phyloP scores from a whole-genome alignment of 192 early-diverging fungal species.

The Gorgonomyces haynaldii region DNA sequence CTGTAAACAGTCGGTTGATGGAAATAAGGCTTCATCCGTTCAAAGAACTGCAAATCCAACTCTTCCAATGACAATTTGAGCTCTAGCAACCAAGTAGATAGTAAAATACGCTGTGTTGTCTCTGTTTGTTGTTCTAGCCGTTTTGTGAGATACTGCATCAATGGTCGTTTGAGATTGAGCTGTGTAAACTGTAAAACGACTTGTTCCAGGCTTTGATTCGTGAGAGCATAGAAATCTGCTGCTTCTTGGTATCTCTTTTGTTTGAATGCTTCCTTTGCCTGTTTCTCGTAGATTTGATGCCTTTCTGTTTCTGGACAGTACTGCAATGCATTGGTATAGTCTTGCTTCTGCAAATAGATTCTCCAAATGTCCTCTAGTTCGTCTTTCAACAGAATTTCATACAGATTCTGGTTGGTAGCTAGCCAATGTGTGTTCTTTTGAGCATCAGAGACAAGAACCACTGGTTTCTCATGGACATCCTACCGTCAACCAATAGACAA shows the following conservation, averaged over 20 bases:
- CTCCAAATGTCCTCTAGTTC: conserved; percentile 95
- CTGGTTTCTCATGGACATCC: conserved; percentile 48
- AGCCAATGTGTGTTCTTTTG: conserved; percentile 85
- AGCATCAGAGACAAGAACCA: conserved; percentile 62
- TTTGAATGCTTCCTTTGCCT: conserved; percentile 78
- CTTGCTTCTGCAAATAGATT: conserved; percentile 67
- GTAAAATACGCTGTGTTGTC: conserved; percentile 62
- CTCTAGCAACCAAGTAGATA: conserved; percentile 84
- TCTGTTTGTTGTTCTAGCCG: conserved; percentile 24
- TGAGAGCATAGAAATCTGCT: conserved; percentile 80
- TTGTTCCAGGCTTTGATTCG: conserved; percentile 74
- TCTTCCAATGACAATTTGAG: conserved; percentile 12
- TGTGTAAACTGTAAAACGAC: conserved; percentile 77
- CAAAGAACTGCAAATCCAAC: conserved; percentile 18
- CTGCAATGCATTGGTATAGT: conserved; percentile 48
- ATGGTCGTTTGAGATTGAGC: conserved; percentile 26
- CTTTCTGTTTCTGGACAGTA: neutral
- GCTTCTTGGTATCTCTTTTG: conserved; percentile 59
- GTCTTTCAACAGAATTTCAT: conserved; percentile 80
- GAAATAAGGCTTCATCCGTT: conserved; percentile 18
- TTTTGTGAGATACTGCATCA: conserved; percentile 1
- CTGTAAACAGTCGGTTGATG: conserved; percentile 57
- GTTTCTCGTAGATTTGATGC: neutral
- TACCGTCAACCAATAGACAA: conserved; percentile 11
- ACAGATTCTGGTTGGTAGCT: conserved; percentile 68